phyloP scores from a whole-genome alignment of 2,329 filamentous ascomycete species.

The Epichloe uncinata region DNA sequence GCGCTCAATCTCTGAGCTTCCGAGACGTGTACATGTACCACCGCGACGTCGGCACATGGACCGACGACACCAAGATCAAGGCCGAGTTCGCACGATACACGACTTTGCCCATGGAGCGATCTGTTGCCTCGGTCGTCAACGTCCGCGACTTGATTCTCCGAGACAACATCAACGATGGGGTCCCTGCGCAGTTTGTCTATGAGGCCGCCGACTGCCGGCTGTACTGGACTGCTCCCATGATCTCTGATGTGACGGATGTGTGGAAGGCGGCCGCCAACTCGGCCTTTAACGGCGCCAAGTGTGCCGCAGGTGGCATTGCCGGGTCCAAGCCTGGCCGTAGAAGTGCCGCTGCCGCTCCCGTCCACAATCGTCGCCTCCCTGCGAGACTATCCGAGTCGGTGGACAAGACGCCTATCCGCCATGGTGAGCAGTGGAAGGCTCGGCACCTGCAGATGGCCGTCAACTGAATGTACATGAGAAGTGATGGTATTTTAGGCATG shows the following conservation, averaged over 20 bases:
- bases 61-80: slow-evolving; percentile 14
- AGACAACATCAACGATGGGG: slow-evolving; percentile 23
- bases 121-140: slow-evolving; percentile 22
- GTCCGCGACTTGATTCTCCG: slow-evolving; percentile 26
- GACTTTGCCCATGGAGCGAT: slow-evolving; percentile 20
- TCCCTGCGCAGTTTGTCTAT: slow-evolving; percentile 34
- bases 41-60: slow-evolving; percentile 10
- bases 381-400: slow-evolving; percentile 1
- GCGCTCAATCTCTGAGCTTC: slow-evolving; percentile 27
- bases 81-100: slow-evolving; percentile 19
- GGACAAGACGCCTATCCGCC: neutral
- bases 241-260: slow-evolving; percentile 29
- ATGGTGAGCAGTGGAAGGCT: slow-evolving; percentile 1
- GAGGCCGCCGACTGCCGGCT: slow-evolving; percentile 37
- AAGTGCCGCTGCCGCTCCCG: neutral
- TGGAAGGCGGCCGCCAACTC: slow-evolving; percentile 32
- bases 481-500: too few relatives aligned
- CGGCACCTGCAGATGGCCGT: slow-evolving; percentile 5
- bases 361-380: neutral
- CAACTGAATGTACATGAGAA: neutral
- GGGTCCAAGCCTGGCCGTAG: slow-evolving; percentile 1
- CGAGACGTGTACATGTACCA: slow-evolving; percentile 16
- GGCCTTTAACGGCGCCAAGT: slow-evolving; percentile 27
- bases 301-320: slow-evolving; percentile 22
- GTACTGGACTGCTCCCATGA: slow-evolving; percentile 37